A percentile compares a stretch with the other conserved stretches of the same genome.
Evolutionary conservation across 129 eudicot species (phyloP).

Genomic region (Ambrosia artemisiifolia): DNA sequence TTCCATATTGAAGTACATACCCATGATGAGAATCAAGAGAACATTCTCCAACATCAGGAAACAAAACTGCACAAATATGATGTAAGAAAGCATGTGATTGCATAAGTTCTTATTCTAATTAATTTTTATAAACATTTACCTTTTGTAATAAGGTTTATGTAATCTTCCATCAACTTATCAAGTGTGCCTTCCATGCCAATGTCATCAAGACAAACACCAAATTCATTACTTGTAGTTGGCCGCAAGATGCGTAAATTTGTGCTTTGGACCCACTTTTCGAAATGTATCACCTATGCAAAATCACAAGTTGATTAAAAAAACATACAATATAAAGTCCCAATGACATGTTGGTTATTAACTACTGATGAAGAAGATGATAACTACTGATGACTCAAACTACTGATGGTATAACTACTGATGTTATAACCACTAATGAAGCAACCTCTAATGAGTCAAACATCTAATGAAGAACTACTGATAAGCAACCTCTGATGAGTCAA

Average conservation of each 20-base stretch:
- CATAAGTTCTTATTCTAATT: no score
- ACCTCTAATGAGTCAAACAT: no score
- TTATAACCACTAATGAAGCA: no score
- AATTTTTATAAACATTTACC: conserved; percentile 26
- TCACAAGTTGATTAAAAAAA: conserved; percentile 42
- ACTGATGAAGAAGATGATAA: no score
- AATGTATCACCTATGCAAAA: conserved; percentile 77
- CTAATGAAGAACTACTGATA: no score
- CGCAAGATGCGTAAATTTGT: conserved; percentile 82
- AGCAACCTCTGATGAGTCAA: no score
- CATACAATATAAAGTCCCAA: conserved; percentile 35
- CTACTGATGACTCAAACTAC: no score
- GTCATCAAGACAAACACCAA: conserved; percentile 90
- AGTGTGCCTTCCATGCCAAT: conserved; percentile 84
- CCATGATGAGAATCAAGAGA: conserved; percentile 93
- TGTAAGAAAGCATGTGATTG: neutral
- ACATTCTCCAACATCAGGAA: conserved; percentile 81
- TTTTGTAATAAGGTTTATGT: conserved; percentile 64
- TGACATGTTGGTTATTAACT: no score
- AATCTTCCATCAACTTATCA: conserved; percentile 73
- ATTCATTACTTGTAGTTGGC: conserved; percentile 73
- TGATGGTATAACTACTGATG: no score
- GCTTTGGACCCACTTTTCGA: conserved; percentile 75
- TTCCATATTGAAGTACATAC: conserved; percentile 84
- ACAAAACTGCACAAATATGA: conserved; percentile 53